Evolutionary conservation across 495 filamentous ascomycete genomes (phyloP).

Genomic region (Aspergillus saccharolyticus): DNA sequence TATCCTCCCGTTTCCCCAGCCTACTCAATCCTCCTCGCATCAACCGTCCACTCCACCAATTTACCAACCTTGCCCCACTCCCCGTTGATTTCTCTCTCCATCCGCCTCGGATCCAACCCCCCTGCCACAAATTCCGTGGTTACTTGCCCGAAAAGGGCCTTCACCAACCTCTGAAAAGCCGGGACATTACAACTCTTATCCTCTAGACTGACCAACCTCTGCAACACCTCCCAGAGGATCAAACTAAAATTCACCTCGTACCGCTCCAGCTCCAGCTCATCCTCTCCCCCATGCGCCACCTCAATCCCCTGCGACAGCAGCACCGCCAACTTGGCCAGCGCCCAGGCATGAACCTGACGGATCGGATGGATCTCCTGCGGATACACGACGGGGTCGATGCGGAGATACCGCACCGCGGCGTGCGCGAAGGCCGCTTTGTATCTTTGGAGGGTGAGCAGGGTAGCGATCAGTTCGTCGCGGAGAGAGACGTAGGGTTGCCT

Average conservation of each 20-base stretch:
- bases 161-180: slow-evolving; percentile 31
- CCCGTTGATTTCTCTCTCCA: slow-evolving; percentile 19
- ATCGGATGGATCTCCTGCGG: slow-evolving; percentile 34
- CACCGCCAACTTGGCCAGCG: slow-evolving; percentile 34
- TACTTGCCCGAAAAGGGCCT: slow-evolving; percentile 27
- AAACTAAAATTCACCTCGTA: slow-evolving; percentile 30
- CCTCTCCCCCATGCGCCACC: slow-evolving; percentile 12
- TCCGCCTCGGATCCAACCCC: slow-evolving; percentile 28
- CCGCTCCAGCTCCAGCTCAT: slow-evolving; percentile 12
- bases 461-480: slow-evolving; percentile 35
- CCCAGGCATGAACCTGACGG: slow-evolving; percentile 40
- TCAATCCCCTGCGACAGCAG: slow-evolving; percentile 31
- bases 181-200: slow-evolving; percentile 33
- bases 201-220: slow-evolving; percentile 38
- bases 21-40: slow-evolving; percentile 6
- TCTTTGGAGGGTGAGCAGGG: slow-evolving; percentile 24
- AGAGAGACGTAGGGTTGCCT: slow-evolving; percentile 39
- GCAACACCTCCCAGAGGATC: slow-evolving; percentile 34
- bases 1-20: not conserved
- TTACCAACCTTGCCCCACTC: slow-evolving; percentile 37
- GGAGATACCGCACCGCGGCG: slow-evolving; percentile 33
- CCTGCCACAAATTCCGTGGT: slow-evolving; percentile 27
- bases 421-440: slow-evolving; percentile 35
- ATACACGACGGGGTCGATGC: slow-evolving; percentile 37
- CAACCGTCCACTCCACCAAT: slow-evolving; percentile 25